Percentiles rank a stretch among this genome's conserved stretches.
Evolutionary conservation across 2,329 filamentous ascomycete genomes (phyloP).

Genomic region (Chaetomium sp.): DNA sequence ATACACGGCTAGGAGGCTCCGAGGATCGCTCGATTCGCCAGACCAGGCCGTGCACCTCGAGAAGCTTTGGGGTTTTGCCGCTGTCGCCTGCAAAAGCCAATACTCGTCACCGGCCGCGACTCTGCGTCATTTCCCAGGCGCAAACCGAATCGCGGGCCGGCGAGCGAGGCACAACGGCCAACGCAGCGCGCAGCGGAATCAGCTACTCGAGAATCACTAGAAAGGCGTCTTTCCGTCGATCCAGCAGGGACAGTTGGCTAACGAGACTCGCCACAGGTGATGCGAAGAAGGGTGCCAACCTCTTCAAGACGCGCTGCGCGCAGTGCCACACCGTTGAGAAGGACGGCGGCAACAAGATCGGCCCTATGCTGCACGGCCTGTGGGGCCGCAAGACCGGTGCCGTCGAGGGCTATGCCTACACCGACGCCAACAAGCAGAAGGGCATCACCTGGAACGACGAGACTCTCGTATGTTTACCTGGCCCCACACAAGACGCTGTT

Average conservation of each 20-base stretch:
- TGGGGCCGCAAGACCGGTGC: slow-evolving; percentile 94
- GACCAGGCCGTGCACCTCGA: not conserved
- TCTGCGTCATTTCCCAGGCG: slow-evolving; percentile 28
- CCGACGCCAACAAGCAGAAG: slow-evolving; percentile 99
- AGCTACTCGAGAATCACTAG: slow-evolving; percentile 6
- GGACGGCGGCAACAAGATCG: slow-evolving; percentile 95
- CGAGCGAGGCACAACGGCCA: not conserved
- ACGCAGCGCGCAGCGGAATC: slow-evolving; percentile 9
- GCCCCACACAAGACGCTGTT: not conserved
- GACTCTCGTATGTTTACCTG: slow-evolving; percentile 66
- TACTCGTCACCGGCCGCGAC: not conserved
- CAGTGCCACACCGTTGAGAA: slow-evolving; percentile 97
- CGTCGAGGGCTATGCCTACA: slow-evolving; percentile 93
- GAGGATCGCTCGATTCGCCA: not conserved
- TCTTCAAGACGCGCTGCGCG: slow-evolving; percentile 98
- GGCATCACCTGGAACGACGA: slow-evolving; percentile 84
- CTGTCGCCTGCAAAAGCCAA: slow-evolving; percentile 1
- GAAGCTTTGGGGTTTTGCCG: not conserved
- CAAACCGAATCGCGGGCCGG: slow-evolving; percentile 8
- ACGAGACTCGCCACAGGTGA: slow-evolving; percentile 65
- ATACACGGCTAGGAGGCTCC: slow-evolving; percentile 10
- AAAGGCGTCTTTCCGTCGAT: not conserved
- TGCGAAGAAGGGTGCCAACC: slow-evolving; percentile 92
- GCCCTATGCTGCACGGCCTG: slow-evolving; percentile 93
- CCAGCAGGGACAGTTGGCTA: slow-evolving; percentile 15